These are phyloP conservation scores for Diaporthe velutina DNA, from an alignment of 2,329 filamentous ascomycete species.

Conservation along the genomic window DNA sequence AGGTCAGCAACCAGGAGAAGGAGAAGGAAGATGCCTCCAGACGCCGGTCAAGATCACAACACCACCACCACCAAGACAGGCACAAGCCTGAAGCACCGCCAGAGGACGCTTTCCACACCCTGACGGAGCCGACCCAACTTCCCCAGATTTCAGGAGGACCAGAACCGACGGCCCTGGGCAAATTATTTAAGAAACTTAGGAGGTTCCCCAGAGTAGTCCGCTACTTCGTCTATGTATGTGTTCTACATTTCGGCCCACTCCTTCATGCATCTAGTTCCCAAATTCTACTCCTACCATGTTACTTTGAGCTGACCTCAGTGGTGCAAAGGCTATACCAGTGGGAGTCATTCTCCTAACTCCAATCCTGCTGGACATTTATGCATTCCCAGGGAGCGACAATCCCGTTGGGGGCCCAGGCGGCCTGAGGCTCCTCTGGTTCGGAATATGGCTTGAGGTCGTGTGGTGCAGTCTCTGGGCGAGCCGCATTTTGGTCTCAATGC, in stretches of 20 bases:
- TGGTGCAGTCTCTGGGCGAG: slow-evolving; percentile 92
- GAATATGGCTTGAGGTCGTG: slow-evolving; percentile 93
- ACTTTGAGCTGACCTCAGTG: not conserved
- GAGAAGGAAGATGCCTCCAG: slow-evolving; percentile 44
- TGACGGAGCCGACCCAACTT: slow-evolving; percentile 42
- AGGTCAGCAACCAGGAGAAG: slow-evolving; percentile 59
- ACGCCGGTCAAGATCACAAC: slow-evolving; percentile 43
- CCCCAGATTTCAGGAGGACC: slow-evolving; percentile 32
- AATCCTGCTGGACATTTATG: slow-evolving; percentile 52
- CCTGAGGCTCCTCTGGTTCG: slow-evolving; percentile 88
- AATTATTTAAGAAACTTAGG: slow-evolving; percentile 58
- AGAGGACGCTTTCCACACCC: slow-evolving; percentile 62
- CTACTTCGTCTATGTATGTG: slow-evolving; percentile 60
- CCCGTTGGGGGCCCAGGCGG: slow-evolving; percentile 76
- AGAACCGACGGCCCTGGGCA: slow-evolving; percentile 46
- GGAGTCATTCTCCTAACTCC: slow-evolving; percentile 60
- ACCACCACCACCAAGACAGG: slow-evolving; percentile 44
- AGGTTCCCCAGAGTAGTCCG: slow-evolving; percentile 65
- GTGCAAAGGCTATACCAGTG: slow-evolving; percentile 52
- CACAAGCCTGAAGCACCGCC: slow-evolving; percentile 52
- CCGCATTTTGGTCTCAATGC: slow-evolving; percentile 64
- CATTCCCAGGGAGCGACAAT: slow-evolving; percentile 52
- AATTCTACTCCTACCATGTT: not conserved
- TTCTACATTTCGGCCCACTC: not conserved
- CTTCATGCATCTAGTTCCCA: not conserved